Percentiles rank a stretch among this genome's conserved stretches.
Conservation (phyloP, 108 stramenopile species). For the Epipyxis sp. region DNA sequence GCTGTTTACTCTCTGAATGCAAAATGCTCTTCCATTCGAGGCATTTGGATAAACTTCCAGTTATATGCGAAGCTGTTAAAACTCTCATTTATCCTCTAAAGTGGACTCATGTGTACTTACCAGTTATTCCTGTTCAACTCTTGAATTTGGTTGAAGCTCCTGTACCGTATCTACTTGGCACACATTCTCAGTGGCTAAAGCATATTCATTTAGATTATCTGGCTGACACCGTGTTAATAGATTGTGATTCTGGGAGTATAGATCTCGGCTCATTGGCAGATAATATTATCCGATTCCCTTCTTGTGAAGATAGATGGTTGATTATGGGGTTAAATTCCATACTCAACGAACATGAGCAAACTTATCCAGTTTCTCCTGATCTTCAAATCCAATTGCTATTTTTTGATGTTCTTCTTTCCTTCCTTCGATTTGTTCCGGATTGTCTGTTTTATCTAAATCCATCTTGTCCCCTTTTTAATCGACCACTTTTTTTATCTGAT, state of each 20-base stretch:
- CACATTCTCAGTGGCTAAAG: neutral
- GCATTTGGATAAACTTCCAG: neutral
- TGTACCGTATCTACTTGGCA: neutral
- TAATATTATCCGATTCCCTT: neutral
- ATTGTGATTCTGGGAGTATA: neutral
- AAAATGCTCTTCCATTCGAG: neutral
- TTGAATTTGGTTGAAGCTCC: conserved; percentile 10
- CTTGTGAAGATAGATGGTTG: neutral
- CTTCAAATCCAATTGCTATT: neutral
- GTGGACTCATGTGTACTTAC: conserved; percentile 13
- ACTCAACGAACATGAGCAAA: neutral
- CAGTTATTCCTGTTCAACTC: neutral
- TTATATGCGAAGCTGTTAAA: neutral
- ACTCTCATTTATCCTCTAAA: neutral
- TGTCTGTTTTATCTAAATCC: conserved; percentile 14
- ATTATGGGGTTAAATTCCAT: neutral
- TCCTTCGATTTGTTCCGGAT: conserved; percentile 3
- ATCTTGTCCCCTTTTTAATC: neutral
- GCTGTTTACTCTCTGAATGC: conserved; percentile 9
- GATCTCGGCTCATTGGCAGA: neutral
- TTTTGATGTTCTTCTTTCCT: neutral
- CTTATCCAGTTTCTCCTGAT: neutral
- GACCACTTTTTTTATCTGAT: neutral
- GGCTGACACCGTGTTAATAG: neutral
- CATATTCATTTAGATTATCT: neutral